These are phyloP conservation scores for Trichoderma harzianum DNA, from an alignment of 2,329 filamentous ascomycete genomes.

Conservation along the genomic window DNA sequence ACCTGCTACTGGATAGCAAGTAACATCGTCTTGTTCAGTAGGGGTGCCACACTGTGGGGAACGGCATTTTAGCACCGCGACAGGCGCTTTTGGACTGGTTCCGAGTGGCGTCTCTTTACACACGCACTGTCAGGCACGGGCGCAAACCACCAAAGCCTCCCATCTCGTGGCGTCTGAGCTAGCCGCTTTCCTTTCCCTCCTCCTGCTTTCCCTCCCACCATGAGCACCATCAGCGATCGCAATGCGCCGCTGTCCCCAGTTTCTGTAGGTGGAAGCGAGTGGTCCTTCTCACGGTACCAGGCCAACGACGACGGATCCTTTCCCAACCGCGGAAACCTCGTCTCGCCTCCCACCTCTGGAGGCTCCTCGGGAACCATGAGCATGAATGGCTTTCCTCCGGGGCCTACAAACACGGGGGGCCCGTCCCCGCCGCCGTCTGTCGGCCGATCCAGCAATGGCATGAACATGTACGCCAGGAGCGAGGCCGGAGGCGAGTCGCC, in stretches of 20 bases:
- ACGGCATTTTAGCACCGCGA: slow-evolving; percentile 16
- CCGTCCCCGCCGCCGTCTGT: slow-evolving; percentile 88
- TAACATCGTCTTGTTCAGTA: slow-evolving; percentile 9
- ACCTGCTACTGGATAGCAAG: slow-evolving; percentile 16
- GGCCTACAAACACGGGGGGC: slow-evolving; percentile 55
- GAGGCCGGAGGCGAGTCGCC: slow-evolving; percentile 62
- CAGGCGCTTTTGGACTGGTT: slow-evolving; percentile 11
- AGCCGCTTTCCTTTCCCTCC: slow-evolving; percentile 13
- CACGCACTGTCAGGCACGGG: slow-evolving; percentile 9
- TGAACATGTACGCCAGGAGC: slow-evolving; percentile 63
- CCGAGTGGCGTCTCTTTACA: slow-evolving; percentile 20
- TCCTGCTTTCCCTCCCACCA: slow-evolving; percentile 40
- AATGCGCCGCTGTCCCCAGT: slow-evolving; percentile 78
- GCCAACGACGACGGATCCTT: slow-evolving; percentile 52
- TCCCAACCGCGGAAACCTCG: slow-evolving; percentile 56
- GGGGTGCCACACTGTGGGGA: slow-evolving; percentile 23
- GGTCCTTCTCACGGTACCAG: slow-evolving; percentile 68
- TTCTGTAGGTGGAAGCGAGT: slow-evolving; percentile 80
- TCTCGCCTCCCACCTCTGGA: slow-evolving; percentile 68
- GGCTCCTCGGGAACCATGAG: slow-evolving; percentile 53
- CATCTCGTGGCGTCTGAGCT: slow-evolving; percentile 21
- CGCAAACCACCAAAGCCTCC: slow-evolving; percentile 25
- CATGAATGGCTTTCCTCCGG: slow-evolving; percentile 59
- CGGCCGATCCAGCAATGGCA: slow-evolving; percentile 79
- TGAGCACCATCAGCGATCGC: slow-evolving; percentile 58